Evolutionary conservation across 805 yeast species (phyloP), one percentile per base, ranked within the genome.

Genomic region (Myxozyma vanderwaltii): DNA sequence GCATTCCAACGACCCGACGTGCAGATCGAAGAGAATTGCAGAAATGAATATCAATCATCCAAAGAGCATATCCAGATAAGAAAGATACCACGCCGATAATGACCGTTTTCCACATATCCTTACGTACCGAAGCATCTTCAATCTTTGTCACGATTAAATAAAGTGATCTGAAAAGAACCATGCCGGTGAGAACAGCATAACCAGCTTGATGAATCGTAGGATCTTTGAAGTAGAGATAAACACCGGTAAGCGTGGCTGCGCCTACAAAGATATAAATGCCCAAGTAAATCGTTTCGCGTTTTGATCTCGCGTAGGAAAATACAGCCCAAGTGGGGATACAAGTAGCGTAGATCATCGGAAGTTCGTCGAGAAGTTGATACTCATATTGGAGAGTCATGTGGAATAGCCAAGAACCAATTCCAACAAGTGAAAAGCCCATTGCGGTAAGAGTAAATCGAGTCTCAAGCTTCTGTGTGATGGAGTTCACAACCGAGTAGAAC

Each of bases 281-380:
- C 23, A 85, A 76, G 13, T 71, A 55, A n/a, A 74, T 49, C 8
- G 83, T 77, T 29, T 73, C 76, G 4, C 53, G 65, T 17, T 63
- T 69, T 17, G 79, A 63, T 58, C 74, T 76, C 41, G 82, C 82
- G 69, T 84, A 88, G 48, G 88, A 80, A 65, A 86, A 85, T 0
- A 88, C 84, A 44, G 86, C 81, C 96, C 96, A 89, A 62, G 90
- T 85, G 0, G 99, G 98, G 27, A 92, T 85, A 64, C 97, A 92
- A 1, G 99, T 94, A 23, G 96, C 97, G 75, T 94, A 94, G 63
- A 94, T 89, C 99, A 94, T 94, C 41, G 99, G 99, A 69, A 94
- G 78, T 73, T 94, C 99, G 75, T 94, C 99, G 72, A 94, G 79
- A 63, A 94, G 73, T 75, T 94, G 99, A 76, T 82, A 94, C 70